Evolutionary conservation across 2,329 filamentous ascomycete species (phyloP).

Genomic region (Penicillium sp.): DNA sequence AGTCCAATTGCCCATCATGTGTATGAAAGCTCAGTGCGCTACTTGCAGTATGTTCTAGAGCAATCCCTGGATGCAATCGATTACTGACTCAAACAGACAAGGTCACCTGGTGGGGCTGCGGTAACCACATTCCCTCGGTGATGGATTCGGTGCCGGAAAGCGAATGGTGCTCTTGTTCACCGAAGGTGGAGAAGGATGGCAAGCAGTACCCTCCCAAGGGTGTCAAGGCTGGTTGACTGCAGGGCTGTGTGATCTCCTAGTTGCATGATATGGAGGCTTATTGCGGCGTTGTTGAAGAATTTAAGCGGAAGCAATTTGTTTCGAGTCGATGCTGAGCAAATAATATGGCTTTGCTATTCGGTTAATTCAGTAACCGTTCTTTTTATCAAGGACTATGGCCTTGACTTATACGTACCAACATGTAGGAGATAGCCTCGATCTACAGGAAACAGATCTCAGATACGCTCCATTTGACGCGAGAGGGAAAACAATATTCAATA

Average conservation of each 20-base stretch:
- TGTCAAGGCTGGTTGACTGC: constrained; percentile 40
- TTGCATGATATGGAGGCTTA: neutral
- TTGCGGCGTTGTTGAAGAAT: neutral
- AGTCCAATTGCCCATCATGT: constrained; percentile 48
- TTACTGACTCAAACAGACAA: constrained; percentile 45
- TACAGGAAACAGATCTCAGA: too few relatives aligned
- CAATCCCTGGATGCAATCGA: neutral
- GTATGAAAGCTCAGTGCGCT: constrained; percentile 58
- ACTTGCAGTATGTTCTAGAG: constrained; percentile 54
- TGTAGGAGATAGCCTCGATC: too few relatives aligned
- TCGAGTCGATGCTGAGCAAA: neutral
- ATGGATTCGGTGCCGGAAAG: constrained; percentile 55
- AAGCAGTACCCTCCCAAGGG: constrained; percentile 63
- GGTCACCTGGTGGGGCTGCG: constrained; percentile 62
- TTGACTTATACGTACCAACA: too few relatives aligned
- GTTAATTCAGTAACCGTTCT: neutral
- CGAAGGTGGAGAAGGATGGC: constrained; percentile 57
- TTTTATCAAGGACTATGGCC: neutral
- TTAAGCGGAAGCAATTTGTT: neutral
- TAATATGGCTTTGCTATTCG: neutral
- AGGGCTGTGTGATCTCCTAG: constrained; percentile 20
- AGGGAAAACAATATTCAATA: constrained; percentile 21
- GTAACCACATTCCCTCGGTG: constrained; percentile 56
- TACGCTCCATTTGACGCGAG: too few relatives aligned
- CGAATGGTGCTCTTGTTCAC: constrained; percentile 62